Evolutionary conservation across 139 green algal species (phyloP), one percentile per base, ranked within the genome.

Genomic region (Diplosphaera chodatii): DNA sequence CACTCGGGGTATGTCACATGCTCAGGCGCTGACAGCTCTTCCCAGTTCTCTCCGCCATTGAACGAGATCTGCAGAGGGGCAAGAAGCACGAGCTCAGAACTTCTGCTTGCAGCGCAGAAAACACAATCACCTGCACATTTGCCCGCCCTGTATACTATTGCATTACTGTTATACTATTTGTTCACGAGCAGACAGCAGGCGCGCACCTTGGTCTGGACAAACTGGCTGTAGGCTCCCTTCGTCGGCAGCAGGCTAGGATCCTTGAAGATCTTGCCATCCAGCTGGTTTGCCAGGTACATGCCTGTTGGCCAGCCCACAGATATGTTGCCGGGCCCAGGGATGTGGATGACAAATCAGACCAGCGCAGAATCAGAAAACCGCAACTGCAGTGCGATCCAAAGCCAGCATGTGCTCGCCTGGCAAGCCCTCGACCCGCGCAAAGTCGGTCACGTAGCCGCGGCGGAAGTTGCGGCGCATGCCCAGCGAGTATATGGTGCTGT

Each of bases 271-370:
- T 78, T 67, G 23, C 56, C 37, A 30, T 77, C 75, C 64, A 94
- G 72, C 75, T 88, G 84, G 77, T 97, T 96, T 73, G 91, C 89
- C 30, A 97, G 85, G 81, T 88, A 96, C 55, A 94, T 80, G 27
- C 92, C 88, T 83, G n/a, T n/a, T n/a, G n/a, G n/a, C n/a, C n/a
- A n/a, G n/a, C n/a, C n/a, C n/a, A n/a, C n/a, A n/a, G n/a, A n/a
- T n/a, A n/a, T n/a, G n/a, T n/a, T n/a, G n/a, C n/a, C n/a, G n/a
- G n/a, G n/a, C n/a, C n/a, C n/a, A n/a, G n/a, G n/a, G n/a, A n/a
- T n/a, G n/a, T n/a, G n/a, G n/a, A n/a, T n/a, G n/a, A n/a, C n/a
- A n/a, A n/a, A n/a, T n/a, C n/a, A n/a, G n/a, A n/a, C n/a, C n/a
- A n/a, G n/a, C n/a, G n/a, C n/a, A n/a, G n/a, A n/a, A n/a, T n/a